These are phyloP conservation scores for Tylopilus sp. DNA, from an alignment of 1,284 basidiomycete species.

Conservation along the genomic window DNA sequence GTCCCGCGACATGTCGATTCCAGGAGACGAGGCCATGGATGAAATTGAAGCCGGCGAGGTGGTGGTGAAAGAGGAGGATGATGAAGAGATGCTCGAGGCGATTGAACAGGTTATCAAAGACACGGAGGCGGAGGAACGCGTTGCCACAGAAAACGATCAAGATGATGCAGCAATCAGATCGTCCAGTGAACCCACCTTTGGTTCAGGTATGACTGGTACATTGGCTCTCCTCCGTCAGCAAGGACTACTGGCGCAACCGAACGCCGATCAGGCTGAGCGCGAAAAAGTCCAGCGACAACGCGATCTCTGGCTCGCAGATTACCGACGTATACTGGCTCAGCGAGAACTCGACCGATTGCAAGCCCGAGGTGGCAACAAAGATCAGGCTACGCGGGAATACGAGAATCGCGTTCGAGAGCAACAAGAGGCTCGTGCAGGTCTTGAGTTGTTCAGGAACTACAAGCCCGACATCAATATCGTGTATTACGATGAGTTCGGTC, in stretches of 20 bases:
- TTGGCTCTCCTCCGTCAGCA: slow-evolving; percentile 87
- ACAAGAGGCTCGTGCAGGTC: slow-evolving; percentile 79
- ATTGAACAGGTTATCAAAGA: slow-evolving; percentile 64
- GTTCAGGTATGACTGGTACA: slow-evolving; percentile 83
- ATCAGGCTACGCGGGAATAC: slow-evolving; percentile 92
- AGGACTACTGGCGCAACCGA: slow-evolving; percentile 74
- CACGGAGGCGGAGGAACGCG: slow-evolving; percentile 53
- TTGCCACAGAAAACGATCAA: slow-evolving; percentile 33
- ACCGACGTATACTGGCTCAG: slow-evolving; percentile 70
- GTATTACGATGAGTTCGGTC: slow-evolving; percentile 97
- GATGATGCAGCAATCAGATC: slow-evolving; percentile 50
- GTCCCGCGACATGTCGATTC: slow-evolving; percentile 54
- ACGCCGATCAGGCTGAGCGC: slow-evolving; percentile 68
- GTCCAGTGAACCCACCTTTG: slow-evolving; percentile 68
- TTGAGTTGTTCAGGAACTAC: slow-evolving; percentile 89
- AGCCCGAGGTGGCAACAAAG: slow-evolving; percentile 78
- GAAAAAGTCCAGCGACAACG: slow-evolving; percentile 82
- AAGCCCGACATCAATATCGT: slow-evolving; percentile 96
- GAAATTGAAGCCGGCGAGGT: slow-evolving; percentile 81
- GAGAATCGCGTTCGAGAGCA: slow-evolving; percentile 91
- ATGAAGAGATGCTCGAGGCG: slow-evolving; percentile 68
- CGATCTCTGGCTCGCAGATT: slow-evolving; percentile 88
- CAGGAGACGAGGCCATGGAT: slow-evolving; percentile 59
- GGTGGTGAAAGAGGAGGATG: slow-evolving; percentile 73
- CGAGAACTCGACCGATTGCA: slow-evolving; percentile 78